Conservation (phyloP, 371 early-diverging fungal genomes). For the Mortierella sp. region DNA sequence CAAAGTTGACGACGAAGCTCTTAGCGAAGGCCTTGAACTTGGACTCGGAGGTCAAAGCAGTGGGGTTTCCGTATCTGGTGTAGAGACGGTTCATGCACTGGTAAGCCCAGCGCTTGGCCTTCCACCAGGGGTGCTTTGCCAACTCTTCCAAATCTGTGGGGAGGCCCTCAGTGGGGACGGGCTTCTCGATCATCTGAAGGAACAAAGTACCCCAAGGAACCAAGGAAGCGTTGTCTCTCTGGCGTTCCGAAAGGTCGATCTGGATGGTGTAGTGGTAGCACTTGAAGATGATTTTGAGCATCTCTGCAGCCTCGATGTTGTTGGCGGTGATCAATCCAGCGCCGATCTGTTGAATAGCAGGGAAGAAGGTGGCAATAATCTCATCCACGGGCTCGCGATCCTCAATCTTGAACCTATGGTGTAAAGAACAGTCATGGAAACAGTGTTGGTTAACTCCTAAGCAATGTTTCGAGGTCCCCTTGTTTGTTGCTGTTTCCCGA, state of each 20-base stretch:
- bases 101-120: conserved; percentile 97
- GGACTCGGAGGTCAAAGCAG: conserved; percentile 68
- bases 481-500: neutral
- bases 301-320: conserved; percentile 82
- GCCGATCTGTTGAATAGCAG: conserved; percentile 82
- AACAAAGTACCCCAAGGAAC: conserved; percentile 92
- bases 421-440: too few relatives aligned
- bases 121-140: conserved; percentile 91
- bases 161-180: conserved; percentile 68
- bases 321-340: conserved; percentile 69
- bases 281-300: conserved; percentile 87
- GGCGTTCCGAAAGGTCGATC: conserved; percentile 74
- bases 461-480: neutral
- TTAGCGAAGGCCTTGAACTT: conserved; percentile 85
- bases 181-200: conserved; percentile 82
- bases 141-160: conserved; percentile 78
- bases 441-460: neutral
- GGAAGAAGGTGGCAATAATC: conserved; percentile 82
- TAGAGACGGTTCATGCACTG: conserved; percentile 88
- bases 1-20: conserved; percentile 86
- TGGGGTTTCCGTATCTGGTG: conserved; percentile 80
- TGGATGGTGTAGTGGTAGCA: conserved; percentile 84
- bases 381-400: conserved; percentile 76
- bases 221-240: conserved; percentile 78
- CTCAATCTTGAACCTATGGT: conserved; percentile 47